Base-by-base conservation (phyloP, 179 eudicot species). In the Beta macrorhiza region DNA sequence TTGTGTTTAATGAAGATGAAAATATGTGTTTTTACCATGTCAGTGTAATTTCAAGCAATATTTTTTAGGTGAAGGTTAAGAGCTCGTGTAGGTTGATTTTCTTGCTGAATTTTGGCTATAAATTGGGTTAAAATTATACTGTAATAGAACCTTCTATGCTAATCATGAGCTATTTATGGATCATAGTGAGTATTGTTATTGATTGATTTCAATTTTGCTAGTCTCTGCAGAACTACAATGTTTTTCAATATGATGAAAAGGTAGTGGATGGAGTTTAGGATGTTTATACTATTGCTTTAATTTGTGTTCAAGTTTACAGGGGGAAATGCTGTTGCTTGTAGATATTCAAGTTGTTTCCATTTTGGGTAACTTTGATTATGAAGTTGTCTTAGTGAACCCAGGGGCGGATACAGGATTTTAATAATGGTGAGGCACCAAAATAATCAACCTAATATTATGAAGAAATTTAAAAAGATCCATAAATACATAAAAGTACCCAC, bases 221-320 rank as follows among this genome's bases (percentile, higher is more conserved):
- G 84, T 51, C 32, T 29, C 32, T 91, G 94, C 96, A 96, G 99
- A 96, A 88, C 79, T 89, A 89, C 77, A 91, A 96, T 89, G 91
- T 89, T 78, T 80, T 96, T 78, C 92, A 93, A 64, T 96, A 93
- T 83, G 97, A 91, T 81, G 98, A 96, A 82, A 93, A 90, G 83
- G 90, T 91, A 75, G 83, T 90, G 81, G 96, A 96, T 84, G 99
- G 99, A 52, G 92, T 96, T 85, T 93, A 96, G 79, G 99, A 96
- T 85, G 93, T 94, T 29, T 91, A 90, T 86, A 89, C 91, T 55
- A 83, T 87, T 63, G 72, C 86, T 75, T 90, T n/a, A n/a, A n/a
- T n/a, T n/a, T 97, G n/a, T 82, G 80, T 84, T 82, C 89, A 49
- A 80, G 76, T 51, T 78, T 82, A 74, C 99, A 89, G 82, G 91